Evolutionary conservation across 2,329 filamentous ascomycete species (phyloP).

Genomic region (Clonostachys byssicola): DNA sequence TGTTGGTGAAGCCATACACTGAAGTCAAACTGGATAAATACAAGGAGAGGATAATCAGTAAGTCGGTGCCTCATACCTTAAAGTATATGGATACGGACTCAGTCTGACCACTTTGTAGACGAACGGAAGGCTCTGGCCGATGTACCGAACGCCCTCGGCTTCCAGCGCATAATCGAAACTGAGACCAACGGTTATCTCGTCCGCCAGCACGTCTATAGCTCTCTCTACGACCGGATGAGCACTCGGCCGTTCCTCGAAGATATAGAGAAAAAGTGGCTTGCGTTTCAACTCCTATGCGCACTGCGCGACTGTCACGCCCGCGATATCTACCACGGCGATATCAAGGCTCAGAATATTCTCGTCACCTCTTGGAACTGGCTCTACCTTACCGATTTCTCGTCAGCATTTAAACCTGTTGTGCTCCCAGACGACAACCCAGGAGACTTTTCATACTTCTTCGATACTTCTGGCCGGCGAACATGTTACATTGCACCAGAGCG

Average conservation of each 20-base stretch:
- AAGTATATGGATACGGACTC: not conserved
- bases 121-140: constrained; percentile 76
- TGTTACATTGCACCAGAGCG: constrained; percentile 95
- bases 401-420: constrained; percentile 89
- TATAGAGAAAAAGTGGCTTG: constrained; percentile 98
- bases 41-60: constrained; percentile 71
- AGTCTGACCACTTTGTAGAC: constrained; percentile 41
- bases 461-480: constrained; percentile 83
- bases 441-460: constrained; percentile 97
- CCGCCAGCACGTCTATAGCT: constrained; percentile 93
- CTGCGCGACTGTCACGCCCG: constrained; percentile 86
- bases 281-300: constrained; percentile 90
- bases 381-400: constrained; percentile 95
- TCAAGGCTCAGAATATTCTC: constrained; percentile 95
- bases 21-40: constrained; percentile 78
- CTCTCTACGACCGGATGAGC: constrained; percentile 93
- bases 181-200: constrained; percentile 89
- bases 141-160: constrained; percentile 86
- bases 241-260: constrained; percentile 95
- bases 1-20: constrained; percentile 87
- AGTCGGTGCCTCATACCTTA: not conserved
- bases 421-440: constrained; percentile 95
- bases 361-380: constrained; percentile 99
- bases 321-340: constrained; percentile 93
- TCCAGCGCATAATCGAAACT: constrained; percentile 89